Conservation (phyloP, 306 rosid species). For the Crataegus laevigata region DNA sequence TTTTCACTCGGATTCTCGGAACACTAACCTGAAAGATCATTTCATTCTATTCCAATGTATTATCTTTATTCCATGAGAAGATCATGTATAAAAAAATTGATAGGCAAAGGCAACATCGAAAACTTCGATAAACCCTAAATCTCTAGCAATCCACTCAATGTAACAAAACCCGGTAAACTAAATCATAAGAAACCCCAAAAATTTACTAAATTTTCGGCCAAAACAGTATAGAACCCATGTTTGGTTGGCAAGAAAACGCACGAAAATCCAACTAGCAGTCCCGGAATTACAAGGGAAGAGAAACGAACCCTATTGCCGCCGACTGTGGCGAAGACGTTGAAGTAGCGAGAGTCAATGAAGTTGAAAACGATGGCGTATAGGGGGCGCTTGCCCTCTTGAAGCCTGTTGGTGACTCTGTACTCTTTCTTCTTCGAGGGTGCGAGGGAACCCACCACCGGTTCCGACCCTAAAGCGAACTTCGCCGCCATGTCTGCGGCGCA, state of each 20-base stretch:
- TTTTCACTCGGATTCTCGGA: background rate
- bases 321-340: slow-evolving; percentile 84
- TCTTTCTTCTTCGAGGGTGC: slow-evolving; percentile 51
- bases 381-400: slow-evolving; percentile 91
- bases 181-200: background rate
- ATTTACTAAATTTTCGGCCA: background rate
- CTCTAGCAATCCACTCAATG: background rate
- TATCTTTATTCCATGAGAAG: background rate
- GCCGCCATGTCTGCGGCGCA: slow-evolving; percentile 40
- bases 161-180: background rate
- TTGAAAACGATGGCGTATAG: slow-evolving; percentile 82
- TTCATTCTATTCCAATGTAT: background rate
- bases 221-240: background rate
- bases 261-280: background rate
- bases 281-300: background rate
- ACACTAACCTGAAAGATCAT: background rate
- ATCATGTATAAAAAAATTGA: background rate
- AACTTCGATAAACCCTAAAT: background rate
- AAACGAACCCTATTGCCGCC: slow-evolving; percentile 76
- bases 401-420: slow-evolving; percentile 78
- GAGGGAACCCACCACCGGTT: slow-evolving; percentile 68
- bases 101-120: background rate
- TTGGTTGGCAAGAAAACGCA: background rate
- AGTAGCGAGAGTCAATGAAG: slow-evolving; percentile 75
- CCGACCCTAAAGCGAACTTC: slow-evolving; percentile 58